Percentiles rank a stretch among this genome's conserved stretches.
Conservation (phyloP, 495 filamentous ascomycete genomes). For the Pseudoneurospora amorphoporcata region DNA sequence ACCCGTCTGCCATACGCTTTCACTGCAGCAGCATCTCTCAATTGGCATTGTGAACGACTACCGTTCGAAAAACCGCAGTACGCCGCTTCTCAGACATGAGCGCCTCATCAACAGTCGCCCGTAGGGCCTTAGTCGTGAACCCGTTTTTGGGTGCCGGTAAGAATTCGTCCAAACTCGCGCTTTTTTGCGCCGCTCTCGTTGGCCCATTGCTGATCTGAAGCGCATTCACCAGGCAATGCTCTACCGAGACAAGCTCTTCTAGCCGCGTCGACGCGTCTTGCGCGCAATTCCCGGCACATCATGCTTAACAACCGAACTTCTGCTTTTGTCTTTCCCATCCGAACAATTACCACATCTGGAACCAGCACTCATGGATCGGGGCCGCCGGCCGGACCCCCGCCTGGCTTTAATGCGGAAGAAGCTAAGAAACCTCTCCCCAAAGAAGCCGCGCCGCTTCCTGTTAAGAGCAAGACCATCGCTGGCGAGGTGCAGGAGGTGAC, state of each 20-base stretch:
- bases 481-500: slow-evolving; percentile 17
- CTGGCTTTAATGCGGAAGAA: slow-evolving; percentile 83
- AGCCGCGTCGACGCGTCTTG: slow-evolving; percentile 41
- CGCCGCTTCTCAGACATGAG: slow-evolving; percentile 35
- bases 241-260: slow-evolving; percentile 29
- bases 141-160: slow-evolving; percentile 38
- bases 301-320: slow-evolving; percentile 52
- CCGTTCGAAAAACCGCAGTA: background rate
- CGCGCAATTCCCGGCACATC: slow-evolving; percentile 45
- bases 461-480: slow-evolving; percentile 23
- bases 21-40: background rate
- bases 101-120: slow-evolving; percentile 48
- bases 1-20: background rate
- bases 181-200: slow-evolving; percentile 6
- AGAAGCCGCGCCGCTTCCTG: slow-evolving; percentile 26
- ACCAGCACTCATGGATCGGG: slow-evolving; percentile 40
- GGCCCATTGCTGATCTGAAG: slow-evolving; percentile 1
- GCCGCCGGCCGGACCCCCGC: slow-evolving; percentile 59
- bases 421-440: slow-evolving; percentile 76
- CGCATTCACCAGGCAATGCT: slow-evolving; percentile 20
- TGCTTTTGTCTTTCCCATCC: slow-evolving; percentile 55
- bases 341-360: slow-evolving; percentile 59
- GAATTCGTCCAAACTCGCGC: slow-evolving; percentile 3
- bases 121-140: slow-evolving; percentile 46
- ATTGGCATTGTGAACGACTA: background rate